These are phyloP conservation scores for Trichocomaceae sp. DNA, from an alignment of 2,329 filamentous ascomycete species.

Conservation along the genomic window DNA sequence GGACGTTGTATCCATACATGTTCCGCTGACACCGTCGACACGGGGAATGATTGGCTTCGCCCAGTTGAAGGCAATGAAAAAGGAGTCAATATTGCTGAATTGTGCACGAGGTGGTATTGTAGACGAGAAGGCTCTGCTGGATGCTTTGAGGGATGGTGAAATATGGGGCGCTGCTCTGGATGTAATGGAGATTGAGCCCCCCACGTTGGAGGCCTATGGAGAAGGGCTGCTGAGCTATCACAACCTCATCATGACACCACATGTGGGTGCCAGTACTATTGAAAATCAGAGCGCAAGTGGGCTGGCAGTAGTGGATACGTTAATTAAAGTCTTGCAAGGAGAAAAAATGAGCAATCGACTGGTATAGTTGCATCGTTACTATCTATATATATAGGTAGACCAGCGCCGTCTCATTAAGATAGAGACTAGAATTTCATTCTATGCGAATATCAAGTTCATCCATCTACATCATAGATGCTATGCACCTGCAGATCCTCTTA, in stretches of 20 bases:
- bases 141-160: conserved; percentile 22
- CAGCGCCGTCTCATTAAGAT: background rate
- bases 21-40: conserved; percentile 26
- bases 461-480: background rate
- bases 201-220: conserved; percentile 26
- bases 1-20: conserved; percentile 24
- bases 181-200: conserved; percentile 31
- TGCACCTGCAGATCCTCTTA: too few species aligned
- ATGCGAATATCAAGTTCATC: background rate
- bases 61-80: conserved; percentile 29
- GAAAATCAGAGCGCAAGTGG: conserved; percentile 24
- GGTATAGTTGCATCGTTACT: background rate
- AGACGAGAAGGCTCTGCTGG: conserved; percentile 26
- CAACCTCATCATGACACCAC: conserved; percentile 35
- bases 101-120: conserved; percentile 32
- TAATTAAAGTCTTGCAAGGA: conserved; percentile 25
- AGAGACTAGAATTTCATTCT: background rate
- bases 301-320: conserved; percentile 20
- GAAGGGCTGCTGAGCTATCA: conserved; percentile 20
- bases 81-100: conserved; percentile 31
- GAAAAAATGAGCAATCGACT: background rate
- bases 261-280: conserved; percentile 39
- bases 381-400: background rate
- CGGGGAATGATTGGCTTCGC: conserved; percentile 23
- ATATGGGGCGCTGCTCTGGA: conserved; percentile 34